phyloP scores from a whole-genome alignment of 208 protist species.

The Acanthamoeba culbertsoni region DNA sequence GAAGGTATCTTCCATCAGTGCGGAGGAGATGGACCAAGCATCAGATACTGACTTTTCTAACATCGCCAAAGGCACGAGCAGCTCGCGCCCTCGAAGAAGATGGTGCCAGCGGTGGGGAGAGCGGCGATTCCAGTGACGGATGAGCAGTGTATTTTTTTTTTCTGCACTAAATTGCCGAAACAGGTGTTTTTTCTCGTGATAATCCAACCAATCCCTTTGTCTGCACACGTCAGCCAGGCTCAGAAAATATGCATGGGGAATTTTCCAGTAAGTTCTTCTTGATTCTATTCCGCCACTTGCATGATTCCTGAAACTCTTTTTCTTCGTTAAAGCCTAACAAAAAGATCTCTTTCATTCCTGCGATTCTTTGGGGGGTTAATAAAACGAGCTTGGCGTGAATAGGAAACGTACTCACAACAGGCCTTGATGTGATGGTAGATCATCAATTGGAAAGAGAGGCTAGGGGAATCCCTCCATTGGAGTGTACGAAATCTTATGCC shows the following conservation, averaged over 20 bases:
- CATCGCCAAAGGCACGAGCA: not conserved
- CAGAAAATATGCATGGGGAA: too few relatives aligned
- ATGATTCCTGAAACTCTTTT: conserved; percentile 70
- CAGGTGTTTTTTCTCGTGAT: too few relatives aligned
- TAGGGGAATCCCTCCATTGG: conserved; percentile 75
- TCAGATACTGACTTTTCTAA: not conserved
- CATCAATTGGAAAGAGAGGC: conserved; percentile 77
- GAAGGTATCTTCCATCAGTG: not conserved
- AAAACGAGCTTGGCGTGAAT: too few relatives aligned
- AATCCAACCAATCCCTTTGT: too few relatives aligned
- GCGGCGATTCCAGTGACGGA: not conserved
- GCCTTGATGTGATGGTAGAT: conserved; percentile 75
- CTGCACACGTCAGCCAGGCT: too few relatives aligned
- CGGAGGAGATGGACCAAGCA: not conserved
- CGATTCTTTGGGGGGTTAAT: not conserved
- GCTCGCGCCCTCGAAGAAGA: not conserved
- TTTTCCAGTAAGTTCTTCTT: too few relatives aligned
- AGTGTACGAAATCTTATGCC: conserved; percentile 76
- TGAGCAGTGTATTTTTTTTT: too few relatives aligned
- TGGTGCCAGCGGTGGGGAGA: not conserved
- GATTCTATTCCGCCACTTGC: conserved; percentile 27
- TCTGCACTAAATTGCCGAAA: too few relatives aligned
- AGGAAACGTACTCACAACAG: not conserved
- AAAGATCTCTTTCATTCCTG: conserved; percentile 71
- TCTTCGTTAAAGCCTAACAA: conserved; percentile 73